Conservation (phyloP, 2,329 filamentous ascomycete species). For the Penicillium digitatum region DNA sequence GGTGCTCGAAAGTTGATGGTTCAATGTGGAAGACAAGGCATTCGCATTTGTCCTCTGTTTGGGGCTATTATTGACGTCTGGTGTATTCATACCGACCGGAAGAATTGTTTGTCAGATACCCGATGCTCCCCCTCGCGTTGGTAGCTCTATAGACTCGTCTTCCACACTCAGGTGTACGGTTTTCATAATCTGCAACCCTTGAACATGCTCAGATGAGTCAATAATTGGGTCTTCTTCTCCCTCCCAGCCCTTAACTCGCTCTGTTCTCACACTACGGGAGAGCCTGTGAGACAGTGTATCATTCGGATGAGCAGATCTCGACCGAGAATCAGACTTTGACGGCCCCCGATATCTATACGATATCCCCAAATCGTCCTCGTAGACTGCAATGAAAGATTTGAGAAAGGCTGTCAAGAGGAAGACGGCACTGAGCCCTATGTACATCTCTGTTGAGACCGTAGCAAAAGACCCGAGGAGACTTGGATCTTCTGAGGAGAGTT, state of each 20-base stretch:
- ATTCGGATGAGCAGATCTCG: neutral
- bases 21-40: too few species aligned
- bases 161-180: neutral
- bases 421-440: slow-evolving; percentile 11
- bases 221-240: neutral
- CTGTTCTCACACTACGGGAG: neutral
- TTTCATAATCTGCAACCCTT: neutral
- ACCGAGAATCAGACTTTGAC: neutral
- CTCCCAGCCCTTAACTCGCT: neutral
- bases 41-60: too few species aligned
- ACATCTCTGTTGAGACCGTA: slow-evolving; percentile 14
- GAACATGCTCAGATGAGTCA: neutral
- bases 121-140: neutral
- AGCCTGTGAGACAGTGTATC: neutral
- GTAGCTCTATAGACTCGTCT: neutral
- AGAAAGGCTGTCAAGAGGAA: slow-evolving; percentile 15
- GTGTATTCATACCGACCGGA: neutral
- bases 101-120: neutral
- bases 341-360: slow-evolving; percentile 4
- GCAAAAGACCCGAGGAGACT: slow-evolving; percentile 14
- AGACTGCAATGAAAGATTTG: slow-evolving; percentile 14
- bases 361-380: slow-evolving; percentile 4
- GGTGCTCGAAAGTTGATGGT: too few species aligned
- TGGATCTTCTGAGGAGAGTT: slow-evolving; percentile 10
- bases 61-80: too few species aligned